Conservation (phyloP, 306 rosid genomes). For the Vicia sativa region DNA sequence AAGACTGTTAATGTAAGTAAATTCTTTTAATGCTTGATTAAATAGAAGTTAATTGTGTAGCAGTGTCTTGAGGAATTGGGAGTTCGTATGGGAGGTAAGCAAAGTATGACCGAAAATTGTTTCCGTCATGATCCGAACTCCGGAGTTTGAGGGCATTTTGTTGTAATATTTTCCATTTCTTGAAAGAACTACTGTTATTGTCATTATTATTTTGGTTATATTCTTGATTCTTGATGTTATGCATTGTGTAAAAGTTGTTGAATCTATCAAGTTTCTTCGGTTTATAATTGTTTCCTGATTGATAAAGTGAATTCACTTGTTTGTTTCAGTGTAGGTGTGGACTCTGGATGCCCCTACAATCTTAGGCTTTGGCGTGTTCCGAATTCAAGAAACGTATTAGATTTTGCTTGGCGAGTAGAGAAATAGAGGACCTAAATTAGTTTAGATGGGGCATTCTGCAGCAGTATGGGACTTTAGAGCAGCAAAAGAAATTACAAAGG, state of each 20-base stretch:
- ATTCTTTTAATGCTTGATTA: slow-evolving; percentile 12
- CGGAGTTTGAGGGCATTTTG: no score
- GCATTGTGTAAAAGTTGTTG: no score
- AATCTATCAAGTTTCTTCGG: no score
- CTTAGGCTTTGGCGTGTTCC: not conserved
- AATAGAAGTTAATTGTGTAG: slow-evolving; percentile 3
- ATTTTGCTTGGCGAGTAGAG: slow-evolving; percentile 24
- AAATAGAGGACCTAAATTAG: slow-evolving; percentile 34
- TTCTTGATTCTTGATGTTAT: no score
- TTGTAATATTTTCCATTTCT: no score
- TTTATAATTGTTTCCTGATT: no score
- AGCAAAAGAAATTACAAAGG: slow-evolving; percentile 71
- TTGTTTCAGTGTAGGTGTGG: slow-evolving; percentile 35
- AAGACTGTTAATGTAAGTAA: slow-evolving; percentile 35
- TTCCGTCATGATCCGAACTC: no score
- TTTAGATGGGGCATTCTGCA: slow-evolving; percentile 82
- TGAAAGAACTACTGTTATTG: no score
- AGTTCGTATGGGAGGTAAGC: no score
- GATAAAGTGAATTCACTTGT: slow-evolving; percentile 32
- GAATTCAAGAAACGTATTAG: slow-evolving; percentile 28
- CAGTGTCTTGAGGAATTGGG: slow-evolving; percentile 4
- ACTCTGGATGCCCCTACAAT: slow-evolving; percentile 32
- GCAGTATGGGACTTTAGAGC: slow-evolving; percentile 76
- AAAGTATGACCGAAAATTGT: no score
- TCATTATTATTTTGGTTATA: no score